Evolutionary conservation across 495 filamentous ascomycete species (phyloP).

Genomic region (Pyrenula massariospora): DNA sequence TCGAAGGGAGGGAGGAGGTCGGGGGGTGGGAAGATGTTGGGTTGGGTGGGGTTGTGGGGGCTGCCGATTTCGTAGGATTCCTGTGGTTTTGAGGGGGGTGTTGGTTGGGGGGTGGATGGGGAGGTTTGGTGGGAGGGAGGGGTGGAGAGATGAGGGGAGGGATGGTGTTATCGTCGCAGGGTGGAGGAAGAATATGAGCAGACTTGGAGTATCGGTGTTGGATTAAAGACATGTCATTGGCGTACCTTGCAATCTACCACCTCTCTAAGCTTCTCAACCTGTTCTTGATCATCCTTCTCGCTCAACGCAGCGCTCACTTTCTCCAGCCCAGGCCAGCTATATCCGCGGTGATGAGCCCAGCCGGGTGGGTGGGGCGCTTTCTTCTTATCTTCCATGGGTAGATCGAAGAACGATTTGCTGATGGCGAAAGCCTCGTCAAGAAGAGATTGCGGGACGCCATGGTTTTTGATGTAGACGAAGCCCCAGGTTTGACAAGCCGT

Average conservation of each 20-base stretch:
- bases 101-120: not conserved
- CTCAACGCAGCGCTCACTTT: slow-evolving; percentile 51
- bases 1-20: slow-evolving; percentile 46
- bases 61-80: slow-evolving; percentile 61
- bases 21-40: slow-evolving; percentile 56
- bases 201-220: not conserved
- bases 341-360: slow-evolving; percentile 46
- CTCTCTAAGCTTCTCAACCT: slow-evolving; percentile 17
- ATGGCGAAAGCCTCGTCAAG: slow-evolving; percentile 43
- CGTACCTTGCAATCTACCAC: slow-evolving; percentile 26
- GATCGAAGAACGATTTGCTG: slow-evolving; percentile 34
- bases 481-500: slow-evolving; percentile 44
- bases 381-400: slow-evolving; percentile 32
- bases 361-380: slow-evolving; percentile 51
- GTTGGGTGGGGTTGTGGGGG: slow-evolving; percentile 37
- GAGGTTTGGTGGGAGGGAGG: not conserved
- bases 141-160: no score
- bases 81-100: slow-evolving; percentile 14
- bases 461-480: slow-evolving; percentile 47
- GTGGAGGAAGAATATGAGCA: not conserved
- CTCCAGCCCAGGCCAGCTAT: slow-evolving; percentile 53
- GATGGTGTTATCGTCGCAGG: no score
- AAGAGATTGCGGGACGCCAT: slow-evolving; percentile 30
- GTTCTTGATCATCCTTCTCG: slow-evolving; percentile 25
- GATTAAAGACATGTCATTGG: no score